These are phyloP conservation scores for Pleurotus salmoneostramineus DNA, from an alignment of 768 basidiomycete species.

Conservation along the genomic window DNA sequence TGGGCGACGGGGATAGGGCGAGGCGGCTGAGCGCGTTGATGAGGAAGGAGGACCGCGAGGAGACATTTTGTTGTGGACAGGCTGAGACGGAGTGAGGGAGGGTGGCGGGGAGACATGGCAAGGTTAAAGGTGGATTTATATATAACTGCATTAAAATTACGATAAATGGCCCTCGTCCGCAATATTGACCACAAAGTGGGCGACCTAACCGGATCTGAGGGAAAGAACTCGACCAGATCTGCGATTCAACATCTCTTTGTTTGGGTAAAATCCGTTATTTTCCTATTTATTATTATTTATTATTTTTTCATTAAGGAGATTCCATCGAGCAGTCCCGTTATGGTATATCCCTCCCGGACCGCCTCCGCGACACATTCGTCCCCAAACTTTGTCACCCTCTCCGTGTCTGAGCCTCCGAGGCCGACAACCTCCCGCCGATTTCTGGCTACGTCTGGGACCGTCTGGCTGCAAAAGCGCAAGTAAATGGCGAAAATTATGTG, in stretches of 20 bases:
- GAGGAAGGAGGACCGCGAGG: slow-evolving; percentile 43
- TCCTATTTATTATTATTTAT: background rate
- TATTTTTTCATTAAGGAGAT: slow-evolving; percentile 3
- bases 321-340: background rate
- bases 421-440: background rate
- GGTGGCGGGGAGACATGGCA: slow-evolving; percentile 24
- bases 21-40: slow-evolving; percentile 10
- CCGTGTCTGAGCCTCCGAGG: slow-evolving; percentile 2
- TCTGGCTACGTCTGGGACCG: background rate
- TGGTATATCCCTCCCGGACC: background rate
- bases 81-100: slow-evolving; percentile 18
- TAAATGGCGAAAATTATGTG: too few relatives aligned
- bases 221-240: background rate
- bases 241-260: background rate
- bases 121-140: slow-evolving; percentile 20
- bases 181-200: slow-evolving; percentile 8
- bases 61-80: slow-evolving; percentile 39
- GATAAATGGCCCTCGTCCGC: slow-evolving; percentile 13
- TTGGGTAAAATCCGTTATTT: background rate
- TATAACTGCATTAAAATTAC: slow-evolving; percentile 23
- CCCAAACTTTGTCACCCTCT: slow-evolving; percentile 6
- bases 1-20: slow-evolving; percentile 47
- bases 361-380: slow-evolving; percentile 8
- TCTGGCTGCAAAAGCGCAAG: background rate
- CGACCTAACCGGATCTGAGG: slow-evolving; percentile 7